These are phyloP conservation scores for Solanum virginianum DNA, from an alignment of 257 asterid genomes.

Conservation along the genomic window DNA sequence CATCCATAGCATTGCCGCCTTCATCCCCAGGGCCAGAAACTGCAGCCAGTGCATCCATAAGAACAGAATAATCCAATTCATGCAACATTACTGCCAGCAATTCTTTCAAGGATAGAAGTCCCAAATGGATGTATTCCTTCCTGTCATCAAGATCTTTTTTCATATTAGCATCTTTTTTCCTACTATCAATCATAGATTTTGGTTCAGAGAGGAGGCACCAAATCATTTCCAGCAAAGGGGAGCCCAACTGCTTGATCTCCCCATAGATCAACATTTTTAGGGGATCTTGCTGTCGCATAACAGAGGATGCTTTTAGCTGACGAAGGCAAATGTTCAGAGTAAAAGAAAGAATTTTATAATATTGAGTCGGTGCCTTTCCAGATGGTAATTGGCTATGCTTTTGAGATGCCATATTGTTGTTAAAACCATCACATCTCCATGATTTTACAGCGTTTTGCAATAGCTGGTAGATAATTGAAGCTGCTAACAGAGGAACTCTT, in stretches of 20 bases:
- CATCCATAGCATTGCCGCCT: constrained; percentile 6
- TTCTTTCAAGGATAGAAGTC: constrained; percentile 57
- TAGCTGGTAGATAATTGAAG: constrained; percentile 42
- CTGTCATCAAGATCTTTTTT: constrained; percentile 39
- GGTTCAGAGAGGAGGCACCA: constrained; percentile 32
- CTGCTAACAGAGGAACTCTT: constrained; percentile 64
- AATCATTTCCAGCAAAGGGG: constrained; percentile 51
- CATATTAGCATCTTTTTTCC: constrained; percentile 42
- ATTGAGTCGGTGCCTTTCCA: constrained; percentile 17
- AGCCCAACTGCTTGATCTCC: constrained; percentile 59
- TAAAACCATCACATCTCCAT: constrained; percentile 16
- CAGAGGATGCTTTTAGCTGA: constrained; percentile 36
- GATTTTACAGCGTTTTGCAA: constrained; percentile 34
- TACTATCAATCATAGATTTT: constrained; percentile 17
- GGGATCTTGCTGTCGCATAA: constrained; percentile 46
- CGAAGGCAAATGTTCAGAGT: constrained; percentile 38
- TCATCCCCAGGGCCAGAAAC: constrained; percentile 25
- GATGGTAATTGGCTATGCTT: constrained; percentile 45
- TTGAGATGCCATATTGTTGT: constrained; percentile 27
- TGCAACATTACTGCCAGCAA: constrained; percentile 36
- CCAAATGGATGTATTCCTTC: constrained; percentile 47
- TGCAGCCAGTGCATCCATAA: constrained; percentile 49
- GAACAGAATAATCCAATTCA: constrained; percentile 26
- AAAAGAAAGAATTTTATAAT: constrained; percentile 26
- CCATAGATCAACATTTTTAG: constrained; percentile 46